phyloP scores from a whole-genome alignment of 148 eudicot genomes.

The Silene uniflora region DNA sequence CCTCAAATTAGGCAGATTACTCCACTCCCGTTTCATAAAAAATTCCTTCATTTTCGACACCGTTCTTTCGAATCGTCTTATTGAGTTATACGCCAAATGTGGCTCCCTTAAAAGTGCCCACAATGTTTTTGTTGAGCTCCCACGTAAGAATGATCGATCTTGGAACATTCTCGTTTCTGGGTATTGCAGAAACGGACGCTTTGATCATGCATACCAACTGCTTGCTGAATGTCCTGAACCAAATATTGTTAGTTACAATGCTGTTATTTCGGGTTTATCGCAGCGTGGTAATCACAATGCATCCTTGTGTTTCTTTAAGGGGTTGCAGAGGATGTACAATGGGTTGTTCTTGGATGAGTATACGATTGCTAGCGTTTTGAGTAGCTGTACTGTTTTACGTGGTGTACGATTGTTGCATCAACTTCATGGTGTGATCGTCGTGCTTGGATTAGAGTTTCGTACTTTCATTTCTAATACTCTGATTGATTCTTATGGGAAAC shows the following conservation, averaged over 20 bases:
- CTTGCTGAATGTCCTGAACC: constrained; percentile 63
- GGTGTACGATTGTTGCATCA: constrained; percentile 35
- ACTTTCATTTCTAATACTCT: constrained; percentile 45
- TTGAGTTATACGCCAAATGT: constrained; percentile 55
- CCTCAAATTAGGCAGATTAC: constrained; percentile 42
- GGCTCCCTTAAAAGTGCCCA: constrained; percentile 43
- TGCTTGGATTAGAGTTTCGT: constrained; percentile 44
- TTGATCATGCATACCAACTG: constrained; percentile 42
- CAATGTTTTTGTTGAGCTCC: constrained; percentile 49
- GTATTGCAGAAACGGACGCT: constrained; percentile 32
- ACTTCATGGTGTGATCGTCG: constrained; percentile 42
- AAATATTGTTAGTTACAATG: constrained; percentile 50
- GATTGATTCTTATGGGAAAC: constrained; percentile 74
- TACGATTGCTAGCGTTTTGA: constrained; percentile 44
- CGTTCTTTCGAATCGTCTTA: constrained; percentile 51
- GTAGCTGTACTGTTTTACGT: constrained; percentile 46
- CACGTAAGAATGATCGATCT: constrained; percentile 45
- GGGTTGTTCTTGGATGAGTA: constrained; percentile 50
- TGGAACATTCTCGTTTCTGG: constrained; percentile 66
- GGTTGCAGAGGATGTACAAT: constrained; percentile 32
- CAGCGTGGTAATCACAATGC: constrained; percentile 40
- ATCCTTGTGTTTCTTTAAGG: constrained; percentile 37
- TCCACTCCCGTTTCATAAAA: constrained; percentile 64
- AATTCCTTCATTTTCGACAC: constrained; percentile 39
- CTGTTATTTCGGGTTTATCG: constrained; percentile 51